Conservation (phyloP, 192 early-diverging fungal species). For the Gigaspora rosea region DNA sequence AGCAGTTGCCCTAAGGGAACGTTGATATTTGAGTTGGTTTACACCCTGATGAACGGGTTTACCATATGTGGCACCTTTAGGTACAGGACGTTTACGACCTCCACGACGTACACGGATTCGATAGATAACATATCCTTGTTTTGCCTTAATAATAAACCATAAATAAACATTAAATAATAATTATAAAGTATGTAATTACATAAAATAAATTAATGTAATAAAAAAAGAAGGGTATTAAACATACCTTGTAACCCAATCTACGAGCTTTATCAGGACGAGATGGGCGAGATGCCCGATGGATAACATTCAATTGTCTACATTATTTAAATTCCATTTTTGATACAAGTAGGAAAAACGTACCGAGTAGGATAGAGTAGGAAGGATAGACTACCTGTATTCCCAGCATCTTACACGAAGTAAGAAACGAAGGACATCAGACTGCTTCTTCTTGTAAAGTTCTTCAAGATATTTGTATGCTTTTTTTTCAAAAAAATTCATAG, state of each 20-base stretch:
- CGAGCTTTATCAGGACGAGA: slow-evolving; percentile 99
- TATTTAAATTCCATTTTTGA: neutral
- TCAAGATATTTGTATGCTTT: slow-evolving; percentile 90
- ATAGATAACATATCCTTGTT: slow-evolving; percentile 99
- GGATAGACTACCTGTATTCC: slow-evolving; percentile 80
- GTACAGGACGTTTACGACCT: slow-evolving; percentile 95
- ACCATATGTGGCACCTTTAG: slow-evolving; percentile 98
- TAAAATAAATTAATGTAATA: neutral
- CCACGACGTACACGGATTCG: slow-evolving; percentile 98
- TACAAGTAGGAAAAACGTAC: neutral
- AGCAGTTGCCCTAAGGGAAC: slow-evolving; percentile 89
- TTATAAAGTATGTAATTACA: neutral
- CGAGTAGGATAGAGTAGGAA: neutral
- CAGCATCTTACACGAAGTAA: slow-evolving; percentile 96
- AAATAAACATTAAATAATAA: neutral
- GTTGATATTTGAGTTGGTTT: slow-evolving; percentile 98
- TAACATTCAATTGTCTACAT: slow-evolving; percentile 92
- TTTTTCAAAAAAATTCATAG: slow-evolving; percentile 38
- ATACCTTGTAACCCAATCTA: slow-evolving; percentile 95
- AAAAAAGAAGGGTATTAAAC: neutral
- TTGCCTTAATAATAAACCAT: slow-evolving; percentile 66
- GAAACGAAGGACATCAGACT: slow-evolving; percentile 99
- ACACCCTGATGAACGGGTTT: slow-evolving; percentile 99
- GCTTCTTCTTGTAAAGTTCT: slow-evolving; percentile 99
- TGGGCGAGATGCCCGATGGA: slow-evolving; percentile 98